Conservation (phyloP, 352 stramenopile genomes). For the Phytophthora litchii region DNA sequence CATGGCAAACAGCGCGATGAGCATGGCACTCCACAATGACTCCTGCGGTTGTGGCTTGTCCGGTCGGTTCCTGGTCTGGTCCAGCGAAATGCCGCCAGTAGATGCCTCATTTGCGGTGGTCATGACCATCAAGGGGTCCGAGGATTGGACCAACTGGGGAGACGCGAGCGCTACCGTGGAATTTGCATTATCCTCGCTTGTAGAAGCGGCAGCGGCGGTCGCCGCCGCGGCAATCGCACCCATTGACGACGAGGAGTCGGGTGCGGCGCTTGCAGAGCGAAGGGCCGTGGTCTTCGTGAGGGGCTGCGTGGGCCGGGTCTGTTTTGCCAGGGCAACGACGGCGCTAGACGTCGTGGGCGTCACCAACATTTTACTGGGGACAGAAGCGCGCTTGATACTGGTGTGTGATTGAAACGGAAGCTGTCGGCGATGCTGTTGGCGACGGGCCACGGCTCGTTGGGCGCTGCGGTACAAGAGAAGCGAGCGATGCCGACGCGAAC, state of each 20-base stretch:
- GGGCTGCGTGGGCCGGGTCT: conserved; percentile 2
- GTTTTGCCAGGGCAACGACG: conserved; percentile 21
- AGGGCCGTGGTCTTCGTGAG: conserved; percentile 26
- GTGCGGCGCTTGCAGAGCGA: conserved; percentile 24
- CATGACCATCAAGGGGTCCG: conserved; percentile 2
- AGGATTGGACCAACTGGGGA: conserved; percentile 8
- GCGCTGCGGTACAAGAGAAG: conserved; percentile 50
- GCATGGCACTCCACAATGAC: conserved; percentile 59
- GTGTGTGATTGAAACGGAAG: conserved; percentile 12
- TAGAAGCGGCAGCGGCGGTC: conserved; percentile 3
- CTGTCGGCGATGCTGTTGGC: conserved; percentile 33
- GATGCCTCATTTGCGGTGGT: conserved; percentile 9
- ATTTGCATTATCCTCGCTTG: conserved; percentile 17
- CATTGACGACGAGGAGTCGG: conserved; percentile 22
- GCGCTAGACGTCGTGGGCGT: conserved; percentile 22
- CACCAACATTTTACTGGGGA: conserved; percentile 13
- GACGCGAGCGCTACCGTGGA: conserved; percentile 3
- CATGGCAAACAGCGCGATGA: conserved; percentile 66
- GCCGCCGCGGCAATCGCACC: conserved; percentile 10
- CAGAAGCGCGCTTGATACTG: conserved; percentile 11
- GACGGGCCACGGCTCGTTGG: conserved; percentile 45
- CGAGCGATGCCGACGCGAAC: conserved; percentile 53
- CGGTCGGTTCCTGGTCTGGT: conserved; percentile 9
- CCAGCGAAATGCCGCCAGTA: conserved; percentile 2
- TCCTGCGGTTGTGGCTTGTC: conserved; percentile 11